Base-by-base conservation (phyloP, 257 asterid species). In the Petunia axillaris region DNA sequence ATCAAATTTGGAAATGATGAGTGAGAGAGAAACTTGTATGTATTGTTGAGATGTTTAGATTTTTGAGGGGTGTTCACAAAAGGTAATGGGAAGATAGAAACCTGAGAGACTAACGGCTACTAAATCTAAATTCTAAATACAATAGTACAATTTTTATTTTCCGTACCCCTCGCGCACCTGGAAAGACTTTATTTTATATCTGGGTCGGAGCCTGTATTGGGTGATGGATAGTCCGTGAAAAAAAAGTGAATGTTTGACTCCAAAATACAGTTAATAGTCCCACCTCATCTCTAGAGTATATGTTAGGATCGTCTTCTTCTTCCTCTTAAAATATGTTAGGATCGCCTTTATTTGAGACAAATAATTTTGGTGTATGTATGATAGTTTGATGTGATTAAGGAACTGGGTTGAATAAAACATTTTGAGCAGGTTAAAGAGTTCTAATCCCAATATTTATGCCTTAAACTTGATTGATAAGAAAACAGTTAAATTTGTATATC, bases 31-130 rank as follows among this genome's bases (percentile, higher is more conserved):
- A 79, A 75, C 52, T 5, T 57, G 35, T 65, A 39, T 10, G 2
- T 40, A 5, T 14, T 65, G 9, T 39, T 65, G 59, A 14, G 59
- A 14, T n/a, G 6, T 25, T 25, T 25, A 41, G 5, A 3, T 70
- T 76, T 39, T 44, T 3, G 35, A 64, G 67, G 57, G 77, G 81
- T 25, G 25, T 25, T 25, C 25, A 25, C 25, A 25, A 25, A 25
- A 25, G 25, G 25, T 25, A 25, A 25, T 25, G 25, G 25, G 25
- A 25, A 5, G 57, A 71, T 76, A 53, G 38, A 43, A 46, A 54
- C 15, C 11, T 70, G 70, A 75, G 79, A 75, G 63, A 78, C 65
- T 76, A 89, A 91, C 94, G 96, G 93, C 94, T 89, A 91, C 84
- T 44, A 60, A 9, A 54, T 10, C 41, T 25, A 15, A 66, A 10